These are phyloP conservation scores for Piper betle DNA, from an alignment of 164 flowering plant species.

Conservation along the genomic window DNA sequence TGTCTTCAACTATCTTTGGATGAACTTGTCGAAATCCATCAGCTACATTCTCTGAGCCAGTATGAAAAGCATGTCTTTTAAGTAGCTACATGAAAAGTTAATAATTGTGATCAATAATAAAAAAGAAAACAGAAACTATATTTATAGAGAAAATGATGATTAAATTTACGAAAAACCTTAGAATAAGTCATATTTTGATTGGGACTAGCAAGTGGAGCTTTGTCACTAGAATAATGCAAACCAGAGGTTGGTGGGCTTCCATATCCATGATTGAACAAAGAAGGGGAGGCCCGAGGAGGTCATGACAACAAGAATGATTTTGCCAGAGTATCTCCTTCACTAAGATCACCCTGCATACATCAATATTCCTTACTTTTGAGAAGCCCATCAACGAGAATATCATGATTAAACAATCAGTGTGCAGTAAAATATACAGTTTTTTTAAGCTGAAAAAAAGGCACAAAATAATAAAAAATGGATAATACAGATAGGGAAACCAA, in stretches of 20 bases:
- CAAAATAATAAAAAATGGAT: no score
- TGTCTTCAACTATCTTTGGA: no score
- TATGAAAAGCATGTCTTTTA: background rate
- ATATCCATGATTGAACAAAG: slow-evolving; percentile 17
- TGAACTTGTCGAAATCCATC: background rate
- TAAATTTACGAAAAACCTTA: slow-evolving; percentile 21
- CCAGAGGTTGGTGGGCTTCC: slow-evolving; percentile 26
- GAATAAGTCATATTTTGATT: slow-evolving; percentile 18
- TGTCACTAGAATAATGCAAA: slow-evolving; percentile 28
- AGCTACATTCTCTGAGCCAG: background rate
- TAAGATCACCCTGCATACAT: slow-evolving; percentile 43
- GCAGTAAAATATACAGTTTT: no score
- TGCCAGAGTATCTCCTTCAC: slow-evolving; percentile 61
- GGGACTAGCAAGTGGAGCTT: slow-evolving; percentile 23
- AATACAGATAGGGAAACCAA: no score
- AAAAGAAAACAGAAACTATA: background rate
- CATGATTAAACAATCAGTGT: no score
- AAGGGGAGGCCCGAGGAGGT: slow-evolving; percentile 78
- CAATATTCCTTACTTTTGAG: no score
- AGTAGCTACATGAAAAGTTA: background rate
- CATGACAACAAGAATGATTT: slow-evolving; percentile 62
- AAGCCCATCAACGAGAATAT: no score
- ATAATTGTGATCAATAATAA: background rate
- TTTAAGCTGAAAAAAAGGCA: no score
- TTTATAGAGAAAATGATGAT: background rate